These are phyloP conservation scores for Nepenthes gracilis DNA, from an alignment of 148 eudicot genomes.

Conservation along the genomic window DNA sequence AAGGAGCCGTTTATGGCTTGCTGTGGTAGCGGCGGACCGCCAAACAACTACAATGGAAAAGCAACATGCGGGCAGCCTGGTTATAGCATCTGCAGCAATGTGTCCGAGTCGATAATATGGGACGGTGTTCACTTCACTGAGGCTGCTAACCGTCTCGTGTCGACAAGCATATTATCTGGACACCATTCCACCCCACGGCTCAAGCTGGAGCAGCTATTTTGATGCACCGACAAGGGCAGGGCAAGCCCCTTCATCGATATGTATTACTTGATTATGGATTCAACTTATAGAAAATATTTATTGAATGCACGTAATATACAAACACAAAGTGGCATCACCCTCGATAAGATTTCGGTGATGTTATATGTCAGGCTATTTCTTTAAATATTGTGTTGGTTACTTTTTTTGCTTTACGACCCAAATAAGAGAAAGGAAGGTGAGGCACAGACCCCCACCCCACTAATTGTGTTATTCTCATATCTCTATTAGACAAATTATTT, in stretches of 20 bases:
- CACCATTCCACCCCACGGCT: slow-evolving; percentile 6
- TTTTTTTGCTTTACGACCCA: no score
- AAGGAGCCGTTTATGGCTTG: slow-evolving; percentile 32
- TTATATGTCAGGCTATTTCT: no score
- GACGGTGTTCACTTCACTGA: slow-evolving; percentile 50
- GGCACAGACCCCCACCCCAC: no score
- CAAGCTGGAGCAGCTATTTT: slow-evolving; percentile 7
- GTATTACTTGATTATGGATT: neutral
- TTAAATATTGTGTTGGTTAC: no score
- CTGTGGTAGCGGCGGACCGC: slow-evolving; percentile 34
- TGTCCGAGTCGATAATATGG: slow-evolving; percentile 28
- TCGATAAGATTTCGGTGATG: no score
- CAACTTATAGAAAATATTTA: no score
- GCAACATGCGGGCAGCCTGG: slow-evolving; percentile 41
- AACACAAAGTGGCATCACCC: no score
- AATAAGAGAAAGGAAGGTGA: no score
- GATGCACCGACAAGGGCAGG: neutral
- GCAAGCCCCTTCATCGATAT: neutral
- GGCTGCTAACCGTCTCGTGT: slow-evolving; percentile 22
- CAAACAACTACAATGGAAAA: slow-evolving; percentile 26
- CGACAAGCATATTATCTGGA: slow-evolving; percentile 14
- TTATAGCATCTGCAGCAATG: slow-evolving; percentile 26
- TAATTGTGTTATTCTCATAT: no score
- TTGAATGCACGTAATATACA: no score
- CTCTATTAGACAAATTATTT: no score